A percentile compares a stretch with the other conserved stretches of the same genome.
phyloP scores from a whole-genome alignment of 495 filamentous ascomycete species.

The Alectoria sarmentosa region DNA sequence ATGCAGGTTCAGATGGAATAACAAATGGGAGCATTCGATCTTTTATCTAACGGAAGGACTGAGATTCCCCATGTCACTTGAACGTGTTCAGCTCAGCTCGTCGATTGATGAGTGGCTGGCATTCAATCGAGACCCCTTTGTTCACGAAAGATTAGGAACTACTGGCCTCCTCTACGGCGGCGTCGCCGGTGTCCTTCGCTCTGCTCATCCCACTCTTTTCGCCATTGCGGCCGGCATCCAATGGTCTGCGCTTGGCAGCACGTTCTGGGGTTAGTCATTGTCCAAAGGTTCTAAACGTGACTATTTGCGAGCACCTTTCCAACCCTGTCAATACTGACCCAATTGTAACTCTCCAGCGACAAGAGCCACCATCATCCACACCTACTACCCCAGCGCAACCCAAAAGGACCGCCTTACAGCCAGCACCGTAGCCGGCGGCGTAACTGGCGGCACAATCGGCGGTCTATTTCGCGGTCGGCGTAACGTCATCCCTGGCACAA shows the following conservation, averaged over 20 bases:
- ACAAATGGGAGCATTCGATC: not conserved
- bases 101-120: not conserved
- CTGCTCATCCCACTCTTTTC: conserved; percentile 56
- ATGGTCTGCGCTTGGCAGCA: conserved; percentile 69
- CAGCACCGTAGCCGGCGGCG: conserved; percentile 60
- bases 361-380: conserved; percentile 33
- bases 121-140: conserved; percentile 3
- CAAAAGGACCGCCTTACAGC: conserved; percentile 50
- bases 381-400: conserved; percentile 29
- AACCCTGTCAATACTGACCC: not conserved
- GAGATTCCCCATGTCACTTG: not conserved
- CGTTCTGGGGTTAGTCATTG: conserved; percentile 61
- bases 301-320: not conserved
- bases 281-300: not conserved
- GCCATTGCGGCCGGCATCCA: conserved; percentile 65
- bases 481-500: conserved; percentile 50
- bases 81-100: not conserved
- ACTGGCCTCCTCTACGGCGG: conserved; percentile 68
- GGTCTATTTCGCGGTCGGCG: conserved; percentile 48
- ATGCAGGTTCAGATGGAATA: no score
- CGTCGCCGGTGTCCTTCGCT: conserved; percentile 58
- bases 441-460: conserved; percentile 58
- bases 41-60: not conserved
- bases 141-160: conserved; percentile 42
- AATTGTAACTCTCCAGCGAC: conserved; percentile 27